phyloP scores from a whole-genome alignment of 352 stramenopile species.

The Blastocystis sp. region DNA sequence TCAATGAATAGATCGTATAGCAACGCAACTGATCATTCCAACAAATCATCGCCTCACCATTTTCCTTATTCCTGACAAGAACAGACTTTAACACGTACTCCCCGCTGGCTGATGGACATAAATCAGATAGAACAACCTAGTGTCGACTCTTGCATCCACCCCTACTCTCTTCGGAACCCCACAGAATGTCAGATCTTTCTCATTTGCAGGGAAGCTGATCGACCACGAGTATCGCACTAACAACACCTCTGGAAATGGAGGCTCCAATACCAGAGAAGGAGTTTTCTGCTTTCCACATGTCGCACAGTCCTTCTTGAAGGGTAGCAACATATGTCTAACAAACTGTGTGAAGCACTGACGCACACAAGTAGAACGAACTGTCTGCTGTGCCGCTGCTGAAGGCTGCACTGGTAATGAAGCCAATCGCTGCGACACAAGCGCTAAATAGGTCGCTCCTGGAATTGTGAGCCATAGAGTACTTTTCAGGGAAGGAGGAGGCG shows the following conservation, averaged over 20 bases:
- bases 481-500: neutral
- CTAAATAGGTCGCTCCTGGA: neutral
- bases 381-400: neutral
- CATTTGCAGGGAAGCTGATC: constrained; percentile 12
- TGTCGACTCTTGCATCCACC: neutral
- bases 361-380: neutral
- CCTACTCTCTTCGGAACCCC: neutral
- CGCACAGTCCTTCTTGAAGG: neutral
- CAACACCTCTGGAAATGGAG: neutral
- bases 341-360: neutral
- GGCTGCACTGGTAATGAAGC: neutral
- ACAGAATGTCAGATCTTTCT: constrained; percentile 42
- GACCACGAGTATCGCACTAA: constrained; percentile 12
- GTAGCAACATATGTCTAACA: neutral
- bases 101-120: neutral
- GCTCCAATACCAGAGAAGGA: neutral
- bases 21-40: constrained; percentile 29
- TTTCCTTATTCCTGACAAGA: constrained; percentile 9
- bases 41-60: neutral
- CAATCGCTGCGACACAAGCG: neutral
- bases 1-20: constrained; percentile 23
- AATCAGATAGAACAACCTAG: neutral
- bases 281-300: neutral
- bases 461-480: neutral
- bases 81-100: neutral